Base-by-base conservation (phyloP, 257 asterid species). In the Solanum paucissectum region DNA sequence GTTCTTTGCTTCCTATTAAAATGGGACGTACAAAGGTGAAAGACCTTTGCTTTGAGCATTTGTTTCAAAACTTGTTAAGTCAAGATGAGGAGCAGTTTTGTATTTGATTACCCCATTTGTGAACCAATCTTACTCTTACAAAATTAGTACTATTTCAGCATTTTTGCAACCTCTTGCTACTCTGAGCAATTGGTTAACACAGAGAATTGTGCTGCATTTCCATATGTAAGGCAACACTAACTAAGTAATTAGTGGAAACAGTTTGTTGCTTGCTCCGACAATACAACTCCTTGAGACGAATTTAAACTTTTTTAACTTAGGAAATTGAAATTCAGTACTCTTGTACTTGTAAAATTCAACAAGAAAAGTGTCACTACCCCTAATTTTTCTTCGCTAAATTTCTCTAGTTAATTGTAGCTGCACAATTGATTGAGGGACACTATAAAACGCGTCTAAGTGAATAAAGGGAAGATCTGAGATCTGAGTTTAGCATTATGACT, bases 11-110 rank as follows among this genome's bases (percentile, higher is more conserved):
- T 58, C 1, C 25, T 58, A 20, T 58, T 58, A 58, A 58, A 58
- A 58, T 58, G 66, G 66, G 25, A 58, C 25, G 0, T 58, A 58
- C 66, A 58, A 58, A 58, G 66, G 66, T 0, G 12, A 20, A 58
- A 21, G 11, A 58, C 25, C 25, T 20, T 58, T 58, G 25, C 12
- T 58, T 58, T 58, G 66, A 58, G 25, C 25, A 58, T 14, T 33
- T 16, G 42, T 71, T 16, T 71, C 13, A 16, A 16, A 95, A 95
- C 62, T 88, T 94, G 91, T 55, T 94, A 91, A 92, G 83, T 84
- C 90, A 90, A 94, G 94, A 93, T 4, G 93, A 91, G 55, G 95
- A 95, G 88, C 96, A 95, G 69, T 95, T 94, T 38, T 95, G 98
- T n/a, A 6, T 66, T 87, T 77, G 37, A 88, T 83, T 93, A 93